phyloP scores from a whole-genome alignment of 78 protist species.

The Polysphondylium violaceum region DNA sequence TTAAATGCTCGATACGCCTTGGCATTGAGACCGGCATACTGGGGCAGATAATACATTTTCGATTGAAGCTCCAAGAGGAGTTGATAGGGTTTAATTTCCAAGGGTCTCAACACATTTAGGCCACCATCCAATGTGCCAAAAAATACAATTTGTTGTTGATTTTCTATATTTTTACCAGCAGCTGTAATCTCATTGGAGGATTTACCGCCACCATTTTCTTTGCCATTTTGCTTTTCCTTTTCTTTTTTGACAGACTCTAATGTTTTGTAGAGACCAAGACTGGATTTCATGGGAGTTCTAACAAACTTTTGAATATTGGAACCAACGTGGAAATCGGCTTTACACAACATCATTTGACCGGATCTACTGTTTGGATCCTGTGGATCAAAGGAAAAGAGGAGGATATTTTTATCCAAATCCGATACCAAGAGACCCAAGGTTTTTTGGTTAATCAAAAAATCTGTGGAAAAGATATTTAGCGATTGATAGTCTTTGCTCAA shows the following conservation, averaged over 20 bases:
- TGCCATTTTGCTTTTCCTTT: background rate
- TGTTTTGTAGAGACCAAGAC: background rate
- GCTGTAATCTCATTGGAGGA: background rate
- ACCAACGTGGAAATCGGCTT: slow-evolving; percentile 69
- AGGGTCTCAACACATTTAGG: slow-evolving; percentile 47
- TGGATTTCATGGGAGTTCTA: slow-evolving; percentile 30
- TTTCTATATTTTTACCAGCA: background rate
- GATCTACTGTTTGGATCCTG: slow-evolving; percentile 29
- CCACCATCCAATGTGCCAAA: slow-evolving; percentile 82
- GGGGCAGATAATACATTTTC: slow-evolving; percentile 45
- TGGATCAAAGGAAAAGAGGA: slow-evolving; percentile 59
- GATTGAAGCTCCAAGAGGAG: slow-evolving; percentile 46
- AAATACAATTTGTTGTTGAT: slow-evolving; percentile 21
- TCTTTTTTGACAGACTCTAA: background rate
- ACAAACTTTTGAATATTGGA: slow-evolving; percentile 29
- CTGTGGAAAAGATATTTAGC: slow-evolving; percentile 31
- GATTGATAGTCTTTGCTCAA: slow-evolving; percentile 71
- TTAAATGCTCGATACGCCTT: slow-evolving; percentile 22
- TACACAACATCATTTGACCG: slow-evolving; percentile 63
- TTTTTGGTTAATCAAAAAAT: slow-evolving; percentile 54
- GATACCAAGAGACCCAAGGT: slow-evolving; percentile 23
- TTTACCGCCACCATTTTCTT: background rate
- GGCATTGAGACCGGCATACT: slow-evolving; percentile 77
- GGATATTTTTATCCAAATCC: slow-evolving; percentile 64
- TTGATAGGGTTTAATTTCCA: slow-evolving; percentile 16